Evolutionary conservation across 768 basidiomycete genomes (phyloP), one percentile per base, ranked within the genome.

Genomic region (Rhodotorula kratochvilovae): DNA sequence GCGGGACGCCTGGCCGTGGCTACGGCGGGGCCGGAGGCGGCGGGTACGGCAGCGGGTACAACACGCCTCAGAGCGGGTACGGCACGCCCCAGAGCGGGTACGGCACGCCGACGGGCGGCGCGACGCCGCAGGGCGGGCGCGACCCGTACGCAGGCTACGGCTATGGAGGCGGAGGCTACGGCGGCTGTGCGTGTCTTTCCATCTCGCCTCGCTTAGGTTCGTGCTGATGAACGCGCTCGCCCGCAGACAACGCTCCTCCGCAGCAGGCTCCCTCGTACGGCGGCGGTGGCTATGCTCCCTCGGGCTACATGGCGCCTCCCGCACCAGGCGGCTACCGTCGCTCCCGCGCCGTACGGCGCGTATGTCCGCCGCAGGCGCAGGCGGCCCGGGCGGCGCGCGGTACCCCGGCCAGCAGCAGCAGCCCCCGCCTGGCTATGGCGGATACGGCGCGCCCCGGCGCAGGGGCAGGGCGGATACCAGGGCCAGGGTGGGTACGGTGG

Each of bases 91-190:
- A 46, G 15, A 48, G 58, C 1, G 58, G 60, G 5, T 42, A 61
- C 25, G n/a, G 31, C 31, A 35, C 50, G 46, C 33, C 33, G 21
- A 35, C 39, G 10, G 57, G 59, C 1, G 54, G 55, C 12, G 57
- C 35, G 0, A 42, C 55, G 5, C 23, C 46, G n/a, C 36, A 45
- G 39, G 25, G 31, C 31, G 45, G 62, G 6, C 46, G 63, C 12
- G 66, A 70, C 54, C 66, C 69, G 27, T 71, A 74, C 67, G 63
- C 39, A 1, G 74, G 74, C 3, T 75, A 75, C 59, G 63, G 59
- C 19, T 63, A 63, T 11, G 59, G 59, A 25, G 58, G 58, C 5
- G 48, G 58, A 6, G 48, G 29, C 16, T 55, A 55, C 29, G 58
- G 59, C 21, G 72, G 67, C 43, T 73, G 64, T 70, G 33, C n/a